Conservation (phyloP, 441 rosid genomes). For the Adansonia madagascariensis region DNA sequence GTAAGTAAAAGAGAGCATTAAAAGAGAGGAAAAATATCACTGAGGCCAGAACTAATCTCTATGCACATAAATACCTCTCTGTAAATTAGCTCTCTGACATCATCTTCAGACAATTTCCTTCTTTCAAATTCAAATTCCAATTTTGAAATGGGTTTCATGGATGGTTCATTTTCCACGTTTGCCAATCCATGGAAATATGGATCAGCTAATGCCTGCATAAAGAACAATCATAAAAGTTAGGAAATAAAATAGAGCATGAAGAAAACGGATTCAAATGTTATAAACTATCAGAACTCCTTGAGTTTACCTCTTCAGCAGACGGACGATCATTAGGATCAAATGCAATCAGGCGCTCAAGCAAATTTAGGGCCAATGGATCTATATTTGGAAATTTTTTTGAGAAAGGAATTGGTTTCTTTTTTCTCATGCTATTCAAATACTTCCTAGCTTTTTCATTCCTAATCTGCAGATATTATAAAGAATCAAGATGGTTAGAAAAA, state of each 20-base stretch:
- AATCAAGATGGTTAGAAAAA: constrained; percentile 30
- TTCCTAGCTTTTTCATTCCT: constrained; percentile 94
- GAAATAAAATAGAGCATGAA: constrained; percentile 10
- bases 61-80: constrained; percentile 64
- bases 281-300: constrained; percentile 21
- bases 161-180: constrained; percentile 70
- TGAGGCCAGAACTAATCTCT: constrained; percentile 12
- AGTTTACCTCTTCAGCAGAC: constrained; percentile 84
- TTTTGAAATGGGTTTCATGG: constrained; percentile 83
- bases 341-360: constrained; percentile 83
- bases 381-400: constrained; percentile 68
- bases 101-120: constrained; percentile 77
- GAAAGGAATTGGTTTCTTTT: constrained; percentile 76
- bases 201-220: constrained; percentile 80
- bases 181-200: constrained; percentile 83
- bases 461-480: constrained; percentile 60
- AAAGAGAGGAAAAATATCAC: constrained; percentile 18
- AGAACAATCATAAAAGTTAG: constrained; percentile 26
- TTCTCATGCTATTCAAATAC: constrained; percentile 77
- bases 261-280: constrained; percentile 18
- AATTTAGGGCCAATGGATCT: constrained; percentile 75
- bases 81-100: constrained; percentile 87
- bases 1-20: not conserved
- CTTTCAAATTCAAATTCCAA: constrained; percentile 93
- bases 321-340: constrained; percentile 95